A percentile compares a stretch with the other conserved stretches of the same genome.
phyloP scores from a whole-genome alignment of 495 filamentous ascomycete genomes.

The Penicillium fimorum region DNA sequence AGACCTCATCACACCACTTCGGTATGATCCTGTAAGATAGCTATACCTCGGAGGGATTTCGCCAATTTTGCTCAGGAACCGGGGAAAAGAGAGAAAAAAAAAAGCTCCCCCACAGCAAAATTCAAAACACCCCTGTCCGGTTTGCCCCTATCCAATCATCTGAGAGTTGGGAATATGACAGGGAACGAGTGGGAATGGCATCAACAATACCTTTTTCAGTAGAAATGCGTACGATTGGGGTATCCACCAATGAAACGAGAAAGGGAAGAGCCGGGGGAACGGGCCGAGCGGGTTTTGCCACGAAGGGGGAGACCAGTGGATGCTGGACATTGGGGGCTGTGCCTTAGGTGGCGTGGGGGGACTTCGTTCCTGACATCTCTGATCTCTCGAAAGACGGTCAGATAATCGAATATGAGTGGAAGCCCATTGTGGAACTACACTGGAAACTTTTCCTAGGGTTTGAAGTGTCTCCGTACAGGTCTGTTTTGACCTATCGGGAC shows the following conservation, averaged over 20 bases:
- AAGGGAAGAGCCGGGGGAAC: slow-evolving; percentile 29
- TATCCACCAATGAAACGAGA: slow-evolving; percentile 14
- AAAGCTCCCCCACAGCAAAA: background rate
- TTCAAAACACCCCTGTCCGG: background rate
- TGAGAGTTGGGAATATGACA: slow-evolving; percentile 5
- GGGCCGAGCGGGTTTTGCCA: slow-evolving; percentile 30
- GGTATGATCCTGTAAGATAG: background rate
- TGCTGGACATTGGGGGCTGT: too few relatives aligned
- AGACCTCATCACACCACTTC: background rate
- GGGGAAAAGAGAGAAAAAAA: background rate
- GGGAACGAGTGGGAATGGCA: background rate
- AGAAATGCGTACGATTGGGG: slow-evolving; percentile 14
- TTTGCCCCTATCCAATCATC: slow-evolving; percentile 1
- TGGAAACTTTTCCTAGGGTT: background rate
- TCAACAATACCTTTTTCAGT: slow-evolving; percentile 4
- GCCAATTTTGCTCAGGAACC: background rate
- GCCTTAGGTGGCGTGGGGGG: too few relatives aligned
- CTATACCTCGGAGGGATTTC: slow-evolving; percentile 7
- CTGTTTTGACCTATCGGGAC: background rate
- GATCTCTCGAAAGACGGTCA: slow-evolving; percentile 12
- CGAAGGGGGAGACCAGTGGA: slow-evolving; percentile 2
- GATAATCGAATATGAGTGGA: background rate
- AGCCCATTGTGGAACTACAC: slow-evolving; percentile 11
- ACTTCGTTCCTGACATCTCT: background rate
- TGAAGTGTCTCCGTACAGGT: background rate